These are phyloP conservation scores for Fraxinus latifolia DNA, from an alignment of 305 asterid species.

Conservation along the genomic window DNA sequence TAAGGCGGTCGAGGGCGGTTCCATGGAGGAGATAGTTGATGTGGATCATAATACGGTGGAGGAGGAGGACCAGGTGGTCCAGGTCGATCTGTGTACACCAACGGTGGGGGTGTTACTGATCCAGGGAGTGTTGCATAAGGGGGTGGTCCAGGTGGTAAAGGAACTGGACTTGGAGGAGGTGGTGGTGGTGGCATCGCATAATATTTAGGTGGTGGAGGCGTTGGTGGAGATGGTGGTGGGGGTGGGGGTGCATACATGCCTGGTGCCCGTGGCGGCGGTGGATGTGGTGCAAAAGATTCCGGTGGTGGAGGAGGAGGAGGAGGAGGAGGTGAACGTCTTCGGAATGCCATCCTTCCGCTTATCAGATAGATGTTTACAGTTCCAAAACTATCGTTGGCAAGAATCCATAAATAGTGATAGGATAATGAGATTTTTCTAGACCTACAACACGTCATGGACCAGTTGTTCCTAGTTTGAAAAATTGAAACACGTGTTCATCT, in stretches of 20 bases:
- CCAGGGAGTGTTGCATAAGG: conserved; percentile 26
- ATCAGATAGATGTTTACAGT: background rate
- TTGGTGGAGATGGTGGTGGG: too few relatives aligned
- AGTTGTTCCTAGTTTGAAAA: background rate
- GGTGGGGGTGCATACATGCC: background rate
- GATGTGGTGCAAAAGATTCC: conserved; percentile 8
- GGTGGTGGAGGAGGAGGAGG: conserved; percentile 16
- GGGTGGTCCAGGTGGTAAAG: conserved; percentile 29
- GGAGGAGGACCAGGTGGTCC: conserved; percentile 20
- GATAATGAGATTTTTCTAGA: background rate
- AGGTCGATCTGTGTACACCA: conserved; percentile 22
- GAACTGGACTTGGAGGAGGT: conserved; percentile 24
- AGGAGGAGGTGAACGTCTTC: conserved; percentile 15
- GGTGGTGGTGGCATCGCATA: conserved; percentile 18
- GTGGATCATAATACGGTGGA: conserved; percentile 21
- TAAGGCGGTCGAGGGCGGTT: conserved; percentile 28
- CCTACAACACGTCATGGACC: background rate
- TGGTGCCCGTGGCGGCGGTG: conserved; percentile 15
- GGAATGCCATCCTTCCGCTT: conserved; percentile 19
- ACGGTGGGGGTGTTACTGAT: conserved; percentile 27
- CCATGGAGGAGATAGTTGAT: conserved; percentile 21
- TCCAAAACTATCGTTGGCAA: background rate
- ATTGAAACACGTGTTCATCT: conserved; percentile 10
- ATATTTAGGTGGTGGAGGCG: background rate
- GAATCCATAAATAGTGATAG: background rate